A percentile compares a stretch with the other conserved stretches of the same genome.
Conservation (phyloP, 2,329 filamentous ascomycete genomes). For the Alternaria hordeiaustralica region DNA sequence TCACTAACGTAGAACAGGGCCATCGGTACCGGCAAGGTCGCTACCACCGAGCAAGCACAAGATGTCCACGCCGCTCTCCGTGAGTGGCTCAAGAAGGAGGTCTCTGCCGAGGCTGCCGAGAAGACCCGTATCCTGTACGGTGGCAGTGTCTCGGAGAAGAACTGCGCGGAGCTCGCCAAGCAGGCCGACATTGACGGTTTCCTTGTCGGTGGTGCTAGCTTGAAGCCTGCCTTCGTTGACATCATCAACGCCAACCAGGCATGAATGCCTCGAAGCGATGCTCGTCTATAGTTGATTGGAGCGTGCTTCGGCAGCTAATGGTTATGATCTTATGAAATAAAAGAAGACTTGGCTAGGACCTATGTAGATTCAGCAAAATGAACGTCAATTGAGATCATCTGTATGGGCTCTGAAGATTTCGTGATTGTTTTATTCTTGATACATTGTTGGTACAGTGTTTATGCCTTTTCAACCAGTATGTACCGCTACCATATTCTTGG, state of each 20-base stretch:
- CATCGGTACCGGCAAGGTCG: slow-evolving; percentile 76
- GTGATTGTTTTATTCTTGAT: slow-evolving; percentile 9
- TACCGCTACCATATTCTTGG: neutral
- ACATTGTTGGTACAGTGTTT: slow-evolving; percentile 30
- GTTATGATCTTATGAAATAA: slow-evolving; percentile 2
- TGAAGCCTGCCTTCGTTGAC: slow-evolving; percentile 90
- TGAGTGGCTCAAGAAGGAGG: slow-evolving; percentile 76
- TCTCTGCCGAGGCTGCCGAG: slow-evolving; percentile 80
- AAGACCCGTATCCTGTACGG: slow-evolving; percentile 95
- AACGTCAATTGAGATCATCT: slow-evolving; percentile 4
- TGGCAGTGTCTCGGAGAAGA: slow-evolving; percentile 97
- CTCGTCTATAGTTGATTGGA: slow-evolving; percentile 45
- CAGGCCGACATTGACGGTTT: slow-evolving; percentile 97
- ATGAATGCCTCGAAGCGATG: slow-evolving; percentile 45
- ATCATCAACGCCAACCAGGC: slow-evolving; percentile 68
- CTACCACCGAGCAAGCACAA: slow-evolving; percentile 52
- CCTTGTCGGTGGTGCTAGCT: slow-evolving; percentile 92
- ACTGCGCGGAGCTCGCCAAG: slow-evolving; percentile 90
- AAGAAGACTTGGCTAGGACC: neutral
- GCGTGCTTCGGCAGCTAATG: neutral
- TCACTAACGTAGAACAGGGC: slow-evolving; percentile 55
- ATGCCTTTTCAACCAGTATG: slow-evolving; percentile 6
- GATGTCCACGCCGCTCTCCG: slow-evolving; percentile 76
- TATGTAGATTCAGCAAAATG: slow-evolving; percentile 10
- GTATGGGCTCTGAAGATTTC: neutral